Conservation (phyloP, 495 filamentous ascomycete genomes). For the Penicillium coffeae region DNA sequence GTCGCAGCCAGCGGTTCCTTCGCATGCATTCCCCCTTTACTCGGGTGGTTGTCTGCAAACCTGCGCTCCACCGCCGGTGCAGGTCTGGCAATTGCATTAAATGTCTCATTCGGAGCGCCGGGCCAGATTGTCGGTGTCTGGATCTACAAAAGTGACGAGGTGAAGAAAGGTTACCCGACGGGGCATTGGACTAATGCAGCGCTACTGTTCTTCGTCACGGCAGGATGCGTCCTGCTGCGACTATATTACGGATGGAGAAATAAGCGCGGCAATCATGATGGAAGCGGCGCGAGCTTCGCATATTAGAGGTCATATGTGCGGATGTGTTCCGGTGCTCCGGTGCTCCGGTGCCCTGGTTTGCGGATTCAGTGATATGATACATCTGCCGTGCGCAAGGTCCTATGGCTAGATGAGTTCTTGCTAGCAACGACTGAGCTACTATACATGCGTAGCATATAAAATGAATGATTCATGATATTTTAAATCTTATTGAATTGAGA, state of each 20-base stretch:
- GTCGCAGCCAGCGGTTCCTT: conserved; percentile 58
- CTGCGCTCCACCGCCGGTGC: conserved; percentile 58
- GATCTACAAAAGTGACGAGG: conserved; percentile 66
- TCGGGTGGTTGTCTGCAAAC: conserved; percentile 70
- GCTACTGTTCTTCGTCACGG: conserved; percentile 38
- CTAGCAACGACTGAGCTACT: no score
- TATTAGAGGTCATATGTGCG: conserved; percentile 21
- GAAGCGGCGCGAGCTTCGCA: conserved; percentile 26
- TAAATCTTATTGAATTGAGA: no score
- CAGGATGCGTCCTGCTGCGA: conserved; percentile 33
- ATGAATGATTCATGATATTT: no score
- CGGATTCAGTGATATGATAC: not conserved
- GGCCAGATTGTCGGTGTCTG: conserved; percentile 70
- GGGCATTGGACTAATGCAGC: conserved; percentile 56
- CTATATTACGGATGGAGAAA: conserved; percentile 40
- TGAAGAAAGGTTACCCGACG: conserved; percentile 58
- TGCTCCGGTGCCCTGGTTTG: not conserved
- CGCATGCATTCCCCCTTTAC: conserved; percentile 57
- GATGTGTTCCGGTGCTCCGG: no score
- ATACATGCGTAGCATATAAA: no score
- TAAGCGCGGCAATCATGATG: conserved; percentile 10
- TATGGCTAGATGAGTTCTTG: no score
- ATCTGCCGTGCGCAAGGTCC: no score
- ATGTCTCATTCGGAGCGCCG: conserved; percentile 60
- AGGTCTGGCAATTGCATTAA: conserved; percentile 65